Conservation (phyloP, 805 yeast species). For the Saccharomycodes ludwigii region DNA sequence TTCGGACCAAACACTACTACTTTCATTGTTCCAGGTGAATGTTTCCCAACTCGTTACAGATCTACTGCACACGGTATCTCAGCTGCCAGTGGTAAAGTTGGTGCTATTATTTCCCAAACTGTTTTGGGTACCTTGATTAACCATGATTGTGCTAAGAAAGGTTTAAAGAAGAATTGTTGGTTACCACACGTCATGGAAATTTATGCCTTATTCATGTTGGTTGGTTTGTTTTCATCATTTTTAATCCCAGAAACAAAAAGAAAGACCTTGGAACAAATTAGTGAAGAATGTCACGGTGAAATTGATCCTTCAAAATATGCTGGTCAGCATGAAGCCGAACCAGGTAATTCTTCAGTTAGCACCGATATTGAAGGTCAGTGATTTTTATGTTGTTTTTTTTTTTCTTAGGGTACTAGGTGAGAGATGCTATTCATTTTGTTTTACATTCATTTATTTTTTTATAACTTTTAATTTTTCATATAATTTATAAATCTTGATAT, state of each 20-base stretch:
- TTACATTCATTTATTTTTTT: too few species aligned
- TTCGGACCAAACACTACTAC: constrained; percentile 93
- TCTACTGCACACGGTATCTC: constrained; percentile 92
- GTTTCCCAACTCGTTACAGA: constrained; percentile 90
- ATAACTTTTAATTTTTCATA: too few species aligned
- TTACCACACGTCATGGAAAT: constrained; percentile 89
- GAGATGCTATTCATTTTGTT: too few species aligned
- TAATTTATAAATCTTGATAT: too few species aligned
- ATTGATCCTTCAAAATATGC: constrained; percentile 36
- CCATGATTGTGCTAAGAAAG: constrained; percentile 58
- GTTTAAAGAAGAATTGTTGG: constrained; percentile 50
- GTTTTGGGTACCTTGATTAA: constrained; percentile 73
- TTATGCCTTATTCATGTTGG: constrained; percentile 82
- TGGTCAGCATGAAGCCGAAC: too few species aligned
- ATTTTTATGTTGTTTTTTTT: too few species aligned
- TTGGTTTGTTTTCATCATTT: constrained; percentile 54
- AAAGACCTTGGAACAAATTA: constrained; percentile 74
- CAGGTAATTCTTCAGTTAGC: too few species aligned
- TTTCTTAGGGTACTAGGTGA: too few species aligned
- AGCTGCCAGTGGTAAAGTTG: constrained; percentile 85
- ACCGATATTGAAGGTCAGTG: too few species aligned
- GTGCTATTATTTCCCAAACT: constrained; percentile 87
- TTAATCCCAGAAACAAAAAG: constrained; percentile 86
- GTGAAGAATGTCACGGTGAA: constrained; percentile 78
- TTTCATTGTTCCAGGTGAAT: constrained; percentile 83